Percentiles rank a stretch among this genome's conserved stretches.
phyloP scores from a whole-genome alignment of 176 grass and related monocot species.

The Cymbopogon citratus region DNA sequence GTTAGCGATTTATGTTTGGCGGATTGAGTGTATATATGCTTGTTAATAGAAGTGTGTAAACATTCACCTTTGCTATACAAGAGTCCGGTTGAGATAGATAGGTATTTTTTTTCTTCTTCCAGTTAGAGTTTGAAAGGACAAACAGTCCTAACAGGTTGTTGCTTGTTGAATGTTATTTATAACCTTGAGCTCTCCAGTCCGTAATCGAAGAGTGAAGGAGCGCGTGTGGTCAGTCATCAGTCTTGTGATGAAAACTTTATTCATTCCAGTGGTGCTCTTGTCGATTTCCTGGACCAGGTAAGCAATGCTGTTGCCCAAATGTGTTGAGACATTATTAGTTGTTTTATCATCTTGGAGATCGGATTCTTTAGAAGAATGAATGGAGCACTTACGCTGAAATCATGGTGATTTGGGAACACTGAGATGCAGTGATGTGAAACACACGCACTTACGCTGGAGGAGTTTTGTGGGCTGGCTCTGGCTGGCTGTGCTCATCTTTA shows the following conservation, averaged over 20 bases:
- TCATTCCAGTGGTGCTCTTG: not conserved
- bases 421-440: not conserved
- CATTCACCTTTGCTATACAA: not conserved
- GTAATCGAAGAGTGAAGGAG: not conserved
- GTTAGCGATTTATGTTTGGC: not conserved
- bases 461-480: too few species aligned
- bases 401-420: not conserved
- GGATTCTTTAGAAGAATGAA: not conserved
- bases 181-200: not conserved
- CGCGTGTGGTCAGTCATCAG: not conserved
- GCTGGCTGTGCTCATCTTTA: too few species aligned
- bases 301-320: not conserved
- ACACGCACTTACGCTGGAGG: too few species aligned
- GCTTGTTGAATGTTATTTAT: not conserved
- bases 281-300: not conserved
- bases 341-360: not conserved
- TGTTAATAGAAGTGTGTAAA: conserved; percentile 2
- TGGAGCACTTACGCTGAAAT: too few species aligned
- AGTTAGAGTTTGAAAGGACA: not conserved
- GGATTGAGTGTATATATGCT: conserved; percentile 19
- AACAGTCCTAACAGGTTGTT: not conserved
- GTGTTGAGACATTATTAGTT: not conserved
- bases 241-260: not conserved
- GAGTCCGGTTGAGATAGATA: not conserved
- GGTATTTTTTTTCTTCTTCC: not conserved